These are phyloP conservation scores for Fusarium cyanostomum DNA, from an alignment of 2,329 filamentous ascomycete species.

Conservation along the genomic window DNA sequence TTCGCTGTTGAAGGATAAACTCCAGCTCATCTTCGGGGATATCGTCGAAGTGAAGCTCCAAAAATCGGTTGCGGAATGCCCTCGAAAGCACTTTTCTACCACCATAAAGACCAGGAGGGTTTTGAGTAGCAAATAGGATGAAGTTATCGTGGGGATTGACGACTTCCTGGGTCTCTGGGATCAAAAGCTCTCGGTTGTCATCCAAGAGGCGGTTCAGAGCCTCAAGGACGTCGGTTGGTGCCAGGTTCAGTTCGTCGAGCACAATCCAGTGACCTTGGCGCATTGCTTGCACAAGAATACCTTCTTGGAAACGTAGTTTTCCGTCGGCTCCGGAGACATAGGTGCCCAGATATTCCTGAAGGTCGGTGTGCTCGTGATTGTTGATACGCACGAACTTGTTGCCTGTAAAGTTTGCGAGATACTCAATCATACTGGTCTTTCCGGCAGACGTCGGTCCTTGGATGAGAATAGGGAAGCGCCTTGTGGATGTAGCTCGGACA, in stretches of 20 bases:
- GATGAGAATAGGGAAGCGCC: slow-evolving; percentile 91
- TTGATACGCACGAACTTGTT: slow-evolving; percentile 99
- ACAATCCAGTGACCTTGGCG: slow-evolving; percentile 97
- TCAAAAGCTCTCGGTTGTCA: slow-evolving; percentile 93
- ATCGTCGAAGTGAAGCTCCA: slow-evolving; percentile 97
- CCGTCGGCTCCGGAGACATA: slow-evolving; percentile 90
- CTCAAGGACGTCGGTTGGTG: slow-evolving; percentile 95
- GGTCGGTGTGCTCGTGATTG: slow-evolving; percentile 98
- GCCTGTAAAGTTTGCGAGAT: slow-evolving; percentile 93
- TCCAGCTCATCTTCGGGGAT: slow-evolving; percentile 96
- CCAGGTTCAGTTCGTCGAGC: slow-evolving; percentile 95
- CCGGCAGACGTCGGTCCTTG: slow-evolving; percentile 97
- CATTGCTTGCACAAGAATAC: slow-evolving; percentile 90
- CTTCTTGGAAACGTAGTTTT: slow-evolving; percentile 89
- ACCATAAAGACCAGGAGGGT: slow-evolving; percentile 94
- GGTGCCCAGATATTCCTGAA: slow-evolving; percentile 96
- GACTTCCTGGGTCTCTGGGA: slow-evolving; percentile 95
- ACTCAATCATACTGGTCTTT: slow-evolving; percentile 99
- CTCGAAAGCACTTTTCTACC: slow-evolving; percentile 92
- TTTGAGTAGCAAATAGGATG: slow-evolving; percentile 98
- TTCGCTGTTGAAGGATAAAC: slow-evolving; percentile 87
- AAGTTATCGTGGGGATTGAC: slow-evolving; percentile 94
- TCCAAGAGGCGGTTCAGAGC: slow-evolving; percentile 94
- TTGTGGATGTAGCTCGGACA: slow-evolving; percentile 90
- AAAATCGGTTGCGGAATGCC: slow-evolving; percentile 94